A percentile compares a stretch with the other conserved stretches of the same genome.
These are phyloP conservation scores for Aspergillus novofumigatus DNA, from an alignment of 2,329 filamentous ascomycete genomes.

Conservation along the genomic window DNA sequence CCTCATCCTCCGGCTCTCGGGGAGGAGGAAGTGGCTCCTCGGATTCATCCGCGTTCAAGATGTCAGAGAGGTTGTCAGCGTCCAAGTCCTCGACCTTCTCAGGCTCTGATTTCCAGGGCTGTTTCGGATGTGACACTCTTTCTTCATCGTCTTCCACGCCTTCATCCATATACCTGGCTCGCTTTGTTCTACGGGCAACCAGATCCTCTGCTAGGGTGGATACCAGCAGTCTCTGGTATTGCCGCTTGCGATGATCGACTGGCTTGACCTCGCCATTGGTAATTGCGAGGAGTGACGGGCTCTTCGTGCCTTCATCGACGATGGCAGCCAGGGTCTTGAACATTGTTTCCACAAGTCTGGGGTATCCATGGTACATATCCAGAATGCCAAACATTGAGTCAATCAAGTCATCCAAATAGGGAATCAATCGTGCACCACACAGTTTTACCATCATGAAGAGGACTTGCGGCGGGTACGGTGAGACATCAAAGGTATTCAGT, in stretches of 20 bases:
- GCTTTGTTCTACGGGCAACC: conserved; percentile 29
- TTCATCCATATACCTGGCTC: conserved; percentile 19
- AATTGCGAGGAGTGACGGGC: conserved; percentile 46
- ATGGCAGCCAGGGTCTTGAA: conserved; percentile 80
- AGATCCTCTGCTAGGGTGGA: conserved; percentile 33
- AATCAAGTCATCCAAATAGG: conserved; percentile 87
- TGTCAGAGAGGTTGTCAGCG: conserved; percentile 29
- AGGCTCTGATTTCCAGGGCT: conserved; percentile 27
- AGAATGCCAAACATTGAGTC: conserved; percentile 86
- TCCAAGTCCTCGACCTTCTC: conserved; percentile 25
- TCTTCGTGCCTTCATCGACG: conserved; percentile 72
- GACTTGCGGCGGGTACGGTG: conserved; percentile 84
- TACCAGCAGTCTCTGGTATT: conserved; percentile 27
- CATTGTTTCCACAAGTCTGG: conserved; percentile 74
- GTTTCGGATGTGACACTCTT: conserved; percentile 26
- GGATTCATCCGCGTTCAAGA: conserved; percentile 32
- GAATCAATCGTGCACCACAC: conserved; percentile 74
- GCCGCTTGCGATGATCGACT: conserved; percentile 26
- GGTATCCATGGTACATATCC: conserved; percentile 94
- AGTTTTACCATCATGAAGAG: conserved; percentile 90
- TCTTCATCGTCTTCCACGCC: conserved; percentile 18
- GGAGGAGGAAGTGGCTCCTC: conserved; percentile 32
- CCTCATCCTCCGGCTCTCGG: conserved; percentile 49
- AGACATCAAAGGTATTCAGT: conserved; percentile 87
- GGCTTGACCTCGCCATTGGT: conserved; percentile 24